These are phyloP conservation scores for Auxenochlorella pyrenoidosa DNA, from an alignment of 139 green algal genomes.

Conservation along the genomic window DNA sequence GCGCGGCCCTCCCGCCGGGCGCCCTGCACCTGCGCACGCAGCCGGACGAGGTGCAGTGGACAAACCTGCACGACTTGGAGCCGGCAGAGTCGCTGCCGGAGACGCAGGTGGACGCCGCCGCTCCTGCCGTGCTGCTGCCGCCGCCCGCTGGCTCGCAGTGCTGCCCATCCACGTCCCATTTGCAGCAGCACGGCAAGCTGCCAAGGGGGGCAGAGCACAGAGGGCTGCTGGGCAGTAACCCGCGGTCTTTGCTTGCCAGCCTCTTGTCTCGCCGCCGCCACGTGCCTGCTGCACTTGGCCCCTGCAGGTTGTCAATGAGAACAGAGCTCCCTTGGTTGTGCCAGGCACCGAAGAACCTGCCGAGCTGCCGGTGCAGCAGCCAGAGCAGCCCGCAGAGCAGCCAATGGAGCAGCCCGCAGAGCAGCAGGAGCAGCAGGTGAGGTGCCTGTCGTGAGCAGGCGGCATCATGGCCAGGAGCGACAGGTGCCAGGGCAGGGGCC, in stretches of 20 bases:
- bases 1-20: not conserved
- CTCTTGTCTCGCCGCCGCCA: too few species aligned
- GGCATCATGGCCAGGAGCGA: not conserved
- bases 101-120: not conserved
- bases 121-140: too few species aligned
- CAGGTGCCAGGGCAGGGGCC: not conserved
- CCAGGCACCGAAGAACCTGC: conserved; percentile 13
- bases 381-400: not conserved
- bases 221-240: too few species aligned
- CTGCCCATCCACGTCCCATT: too few species aligned
- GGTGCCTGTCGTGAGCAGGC: too few species aligned
- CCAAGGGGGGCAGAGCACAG: too few species aligned
- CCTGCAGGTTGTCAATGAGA: not conserved
- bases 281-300: not conserved
- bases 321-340: not conserved
- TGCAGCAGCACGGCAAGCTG: too few species aligned
- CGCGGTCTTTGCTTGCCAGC: too few species aligned
- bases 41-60: conserved; percentile 37
- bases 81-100: not conserved
- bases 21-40: conserved; percentile 35
- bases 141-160: too few species aligned
- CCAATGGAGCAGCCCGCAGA: not conserved
- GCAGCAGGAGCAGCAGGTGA: conserved; percentile 8
- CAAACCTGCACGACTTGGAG: not conserved
- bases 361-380: not conserved